Evolutionary conservation across 352 stramenopile genomes (phyloP).

Genomic region (Pythium rhizo-oryzae): DNA sequence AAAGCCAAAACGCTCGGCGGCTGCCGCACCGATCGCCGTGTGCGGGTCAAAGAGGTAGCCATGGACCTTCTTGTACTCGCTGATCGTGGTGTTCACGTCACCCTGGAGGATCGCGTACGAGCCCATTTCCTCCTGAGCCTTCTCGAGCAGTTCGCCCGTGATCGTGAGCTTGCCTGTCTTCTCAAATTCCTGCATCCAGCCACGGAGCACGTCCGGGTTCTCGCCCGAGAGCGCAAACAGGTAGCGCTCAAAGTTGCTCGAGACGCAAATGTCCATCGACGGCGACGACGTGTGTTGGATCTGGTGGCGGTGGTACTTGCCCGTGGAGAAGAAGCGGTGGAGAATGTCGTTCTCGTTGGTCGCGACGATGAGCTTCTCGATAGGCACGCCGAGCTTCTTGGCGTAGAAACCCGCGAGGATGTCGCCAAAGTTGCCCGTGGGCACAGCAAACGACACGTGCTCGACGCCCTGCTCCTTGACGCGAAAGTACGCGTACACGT

Average conservation of each 20-base stretch:
- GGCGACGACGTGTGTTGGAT: conserved; percentile 96
- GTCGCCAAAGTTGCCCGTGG: conserved; percentile 99
- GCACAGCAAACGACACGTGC: conserved; percentile 95
- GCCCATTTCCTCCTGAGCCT: conserved; percentile 93
- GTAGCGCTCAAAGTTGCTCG: conserved; percentile 99
- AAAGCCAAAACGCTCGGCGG: conserved; percentile 83
- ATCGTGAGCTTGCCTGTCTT: conserved; percentile 94
- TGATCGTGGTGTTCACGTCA: conserved; percentile 93
- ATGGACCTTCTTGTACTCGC: conserved; percentile 90
- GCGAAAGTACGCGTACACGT: conserved; percentile 98
- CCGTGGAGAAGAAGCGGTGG: conserved; percentile 97
- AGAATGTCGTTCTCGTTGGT: conserved; percentile 99
- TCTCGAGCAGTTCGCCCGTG: conserved; percentile 84
- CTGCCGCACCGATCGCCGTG: conserved; percentile 94
- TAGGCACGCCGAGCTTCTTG: conserved; percentile 91
- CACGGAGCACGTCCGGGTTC: conserved; percentile 85
- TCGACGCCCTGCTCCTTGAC: conserved; percentile 64
- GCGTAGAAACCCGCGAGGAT: conserved; percentile 99
- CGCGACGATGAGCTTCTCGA: conserved; percentile 97
- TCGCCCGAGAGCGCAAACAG: conserved; percentile 97
- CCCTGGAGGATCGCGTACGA: conserved; percentile 86
- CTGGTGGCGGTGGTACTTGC: conserved; percentile 94
- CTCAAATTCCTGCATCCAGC: conserved; percentile 97
- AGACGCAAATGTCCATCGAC: conserved; percentile 99
- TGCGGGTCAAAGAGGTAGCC: conserved; percentile 98